Conservation (phyloP, 768 basidiomycete genomes). For the Auriscalpium vulgare region DNA sequence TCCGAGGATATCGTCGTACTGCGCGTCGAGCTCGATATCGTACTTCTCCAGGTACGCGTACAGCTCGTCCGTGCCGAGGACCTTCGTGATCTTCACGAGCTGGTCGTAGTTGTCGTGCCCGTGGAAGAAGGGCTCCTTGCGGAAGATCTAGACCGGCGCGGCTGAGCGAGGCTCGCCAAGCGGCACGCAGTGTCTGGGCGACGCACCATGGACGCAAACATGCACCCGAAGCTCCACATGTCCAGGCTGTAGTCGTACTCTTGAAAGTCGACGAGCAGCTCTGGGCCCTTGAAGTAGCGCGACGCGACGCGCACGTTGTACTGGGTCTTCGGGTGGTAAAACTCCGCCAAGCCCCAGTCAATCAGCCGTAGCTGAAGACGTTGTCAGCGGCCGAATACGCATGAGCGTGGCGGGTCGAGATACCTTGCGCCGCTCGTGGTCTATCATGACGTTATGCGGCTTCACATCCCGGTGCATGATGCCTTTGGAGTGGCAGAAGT, state of each 20-base stretch:
- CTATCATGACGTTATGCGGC: slow-evolving; percentile 99
- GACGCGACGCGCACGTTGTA: slow-evolving; percentile 98
- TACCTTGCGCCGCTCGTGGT: slow-evolving; percentile 93
- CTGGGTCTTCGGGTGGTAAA: slow-evolving; percentile 95
- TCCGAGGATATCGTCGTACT: slow-evolving; percentile 91
- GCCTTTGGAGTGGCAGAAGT: slow-evolving; percentile 96
- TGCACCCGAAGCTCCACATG: slow-evolving; percentile 99
- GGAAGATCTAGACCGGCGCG: slow-evolving; percentile 68
- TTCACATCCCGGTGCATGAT: slow-evolving; percentile 99
- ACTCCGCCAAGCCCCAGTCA: slow-evolving; percentile 98
- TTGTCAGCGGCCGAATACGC: neutral
- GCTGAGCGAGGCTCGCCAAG: neutral
- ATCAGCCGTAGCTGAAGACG: slow-evolving; percentile 78
- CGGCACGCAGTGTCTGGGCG: neutral
- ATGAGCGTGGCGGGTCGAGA: neutral
- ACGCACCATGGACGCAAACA: slow-evolving; percentile 95
- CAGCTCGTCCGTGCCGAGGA: slow-evolving; percentile 92
- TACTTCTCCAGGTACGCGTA: slow-evolving; percentile 93
- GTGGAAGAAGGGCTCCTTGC: slow-evolving; percentile 99
- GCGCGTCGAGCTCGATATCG: slow-evolving; percentile 90
- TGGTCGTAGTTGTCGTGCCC: slow-evolving; percentile 99
- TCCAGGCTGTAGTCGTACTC: slow-evolving; percentile 97
- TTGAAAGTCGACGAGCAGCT: slow-evolving; percentile 94
- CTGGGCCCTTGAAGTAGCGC: slow-evolving; percentile 97
- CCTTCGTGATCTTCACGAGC: slow-evolving; percentile 95